A percentile compares a stretch with the other conserved stretches of the same genome.
Evolutionary conservation across 495 filamentous ascomycete species (phyloP).

Genomic region (Hypomontagnella monticulosa): DNA sequence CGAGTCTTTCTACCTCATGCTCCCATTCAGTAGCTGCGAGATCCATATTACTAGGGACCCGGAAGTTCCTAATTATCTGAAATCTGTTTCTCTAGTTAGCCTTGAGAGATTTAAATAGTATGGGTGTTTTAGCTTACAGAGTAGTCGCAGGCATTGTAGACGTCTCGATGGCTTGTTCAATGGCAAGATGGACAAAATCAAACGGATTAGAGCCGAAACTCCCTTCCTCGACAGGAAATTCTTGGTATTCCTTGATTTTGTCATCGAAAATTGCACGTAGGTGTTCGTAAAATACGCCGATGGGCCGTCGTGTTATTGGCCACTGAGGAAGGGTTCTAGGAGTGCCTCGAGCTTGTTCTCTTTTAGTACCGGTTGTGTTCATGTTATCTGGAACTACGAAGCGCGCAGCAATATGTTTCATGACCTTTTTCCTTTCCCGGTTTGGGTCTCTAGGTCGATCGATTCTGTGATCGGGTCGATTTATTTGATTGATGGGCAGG

Average conservation of each 20-base stretch:
- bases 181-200: slow-evolving; percentile 20
- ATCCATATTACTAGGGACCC: slow-evolving; percentile 15
- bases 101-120: not conserved
- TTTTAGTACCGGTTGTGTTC: not conserved
- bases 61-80: slow-evolving; percentile 29
- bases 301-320: slow-evolving; percentile 19
- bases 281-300: slow-evolving; percentile 41
- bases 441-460: slow-evolving; percentile 1
- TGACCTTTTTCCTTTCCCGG: slow-evolving; percentile 14
- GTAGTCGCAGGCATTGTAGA: slow-evolving; percentile 33
- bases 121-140: slow-evolving; percentile 33
- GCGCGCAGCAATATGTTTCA: slow-evolving; percentile 14
- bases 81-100: slow-evolving; percentile 35
- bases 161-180: slow-evolving; percentile 24
- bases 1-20: slow-evolving; percentile 29
- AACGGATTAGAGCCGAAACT: slow-evolving; percentile 26
- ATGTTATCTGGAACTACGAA: slow-evolving; percentile 36
- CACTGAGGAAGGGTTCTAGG: not conserved
- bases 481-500: slow-evolving; percentile 22
- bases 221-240: not conserved
- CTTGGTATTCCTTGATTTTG: not conserved
- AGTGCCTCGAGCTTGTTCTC: not conserved
- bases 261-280: slow-evolving; percentile 10
- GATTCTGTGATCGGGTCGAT: slow-evolving; percentile 17
- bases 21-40: slow-evolving; percentile 31